Percentiles rank a stretch among this genome's conserved stretches.
These are phyloP conservation scores for Phytophthora citrophthora DNA, from an alignment of 352 stramenopile genomes.

Conservation along the genomic window DNA sequence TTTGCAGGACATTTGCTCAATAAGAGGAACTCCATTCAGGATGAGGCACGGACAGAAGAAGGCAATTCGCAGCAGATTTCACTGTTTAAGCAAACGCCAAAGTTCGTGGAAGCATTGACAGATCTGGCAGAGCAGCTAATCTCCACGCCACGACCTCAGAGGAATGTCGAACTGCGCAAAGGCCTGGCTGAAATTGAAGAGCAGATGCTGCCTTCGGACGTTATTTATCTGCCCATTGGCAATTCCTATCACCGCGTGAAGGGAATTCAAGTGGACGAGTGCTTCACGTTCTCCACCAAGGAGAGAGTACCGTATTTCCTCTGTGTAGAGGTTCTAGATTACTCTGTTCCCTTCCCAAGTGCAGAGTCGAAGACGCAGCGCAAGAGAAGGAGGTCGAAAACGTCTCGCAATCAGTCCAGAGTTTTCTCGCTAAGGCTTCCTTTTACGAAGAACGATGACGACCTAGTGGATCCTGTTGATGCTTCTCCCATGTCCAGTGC, in stretches of 20 bases:
- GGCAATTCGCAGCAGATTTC: conserved; percentile 65
- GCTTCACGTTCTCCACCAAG: conserved; percentile 86
- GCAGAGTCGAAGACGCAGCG: conserved; percentile 29
- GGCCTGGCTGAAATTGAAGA: conserved; percentile 57
- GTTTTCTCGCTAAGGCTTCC: conserved; percentile 58
- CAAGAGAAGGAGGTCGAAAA: conserved; percentile 35
- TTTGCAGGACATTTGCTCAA: conserved; percentile 63
- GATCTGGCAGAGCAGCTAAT: conserved; percentile 74
- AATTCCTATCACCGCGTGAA: conserved; percentile 83
- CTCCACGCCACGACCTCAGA: conserved; percentile 42
- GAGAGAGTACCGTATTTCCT: conserved; percentile 86
- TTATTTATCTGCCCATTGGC: conserved; percentile 82
- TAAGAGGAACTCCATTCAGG: conserved; percentile 58
- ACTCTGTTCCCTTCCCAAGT: conserved; percentile 36
- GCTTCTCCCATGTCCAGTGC: conserved; percentile 33
- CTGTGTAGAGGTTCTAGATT: conserved; percentile 84
- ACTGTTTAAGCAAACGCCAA: conserved; percentile 73
- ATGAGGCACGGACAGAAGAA: conserved; percentile 66
- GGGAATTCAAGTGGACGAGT: conserved; percentile 72
- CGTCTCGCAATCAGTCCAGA: conserved; percentile 34
- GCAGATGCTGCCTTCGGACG: conserved; percentile 67
- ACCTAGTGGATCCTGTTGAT: conserved; percentile 15
- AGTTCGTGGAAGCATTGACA: conserved; percentile 73
- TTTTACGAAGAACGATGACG: conserved; percentile 49
- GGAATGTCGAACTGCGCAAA: conserved; percentile 57